Evolutionary conservation across 805 yeast genomes (phyloP), one percentile per base, ranked within the genome.

Genomic region (Teunomyces stri): DNA sequence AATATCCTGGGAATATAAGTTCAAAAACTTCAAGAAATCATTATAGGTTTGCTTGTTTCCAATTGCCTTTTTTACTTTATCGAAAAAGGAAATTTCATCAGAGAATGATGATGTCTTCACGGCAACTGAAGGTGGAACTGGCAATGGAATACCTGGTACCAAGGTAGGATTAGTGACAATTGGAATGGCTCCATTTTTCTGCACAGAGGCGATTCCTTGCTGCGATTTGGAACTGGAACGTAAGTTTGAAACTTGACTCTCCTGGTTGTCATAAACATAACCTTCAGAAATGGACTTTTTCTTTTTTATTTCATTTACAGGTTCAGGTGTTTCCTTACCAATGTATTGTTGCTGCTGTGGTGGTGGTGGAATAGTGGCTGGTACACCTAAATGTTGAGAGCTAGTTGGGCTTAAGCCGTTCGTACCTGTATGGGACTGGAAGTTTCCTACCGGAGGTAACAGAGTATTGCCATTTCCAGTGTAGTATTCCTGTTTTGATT

Each of bases 71-170:
- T 92, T 92, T 29, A 89, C 96, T 61, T 85, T 86, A 64, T 94
- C 98, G 60, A 94, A 94, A 63, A 94, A 94, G 6, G 84, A 77
- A 33, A 94, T 81, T 66, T 94, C 99, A 59, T 90, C 96, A 51
- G 83, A 78, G 46, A 90, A 69, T 28, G 84, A 81, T 0, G 90
- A 78, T 16, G 77, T 66, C 58, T 82, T 68, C 47, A 81, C 62
- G 18, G 62, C 33, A 13, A 66, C 68, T 5, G 65, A 55, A 10
- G 74, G 71, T 27, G 77, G 84, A 13, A 85, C 79, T 2, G 96
- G 96, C 60, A 89, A 95, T 0, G 96, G 96, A 20, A 87, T 77
- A 12, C 89, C 88, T 1, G 97, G 92, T 3, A 89, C 84, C 46
- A 90, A 72, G 9, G 91, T 82, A 2, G 96, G 91, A 51, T 69